Evolutionary conservation across 345 rosid genomes (phyloP), one percentile per base, ranked within the genome.

Genomic region (Limnanthes douglasii): DNA sequence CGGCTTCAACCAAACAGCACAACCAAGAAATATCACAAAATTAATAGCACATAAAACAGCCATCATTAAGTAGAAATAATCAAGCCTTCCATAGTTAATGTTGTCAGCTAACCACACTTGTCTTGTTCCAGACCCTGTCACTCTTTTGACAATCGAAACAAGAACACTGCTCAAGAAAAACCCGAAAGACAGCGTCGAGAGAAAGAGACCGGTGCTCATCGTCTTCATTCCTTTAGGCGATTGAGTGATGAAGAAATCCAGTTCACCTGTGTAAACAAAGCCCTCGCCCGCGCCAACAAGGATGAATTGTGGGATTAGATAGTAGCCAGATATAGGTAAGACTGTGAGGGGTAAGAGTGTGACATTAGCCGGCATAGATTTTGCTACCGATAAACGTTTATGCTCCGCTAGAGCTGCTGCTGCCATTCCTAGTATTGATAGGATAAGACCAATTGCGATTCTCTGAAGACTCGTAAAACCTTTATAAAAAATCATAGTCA

Each of bases 161-260:
- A 73, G 48, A 40, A 73, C 46, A 27, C 73, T 60, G 31, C 88
- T 77, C 29, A 77, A 47, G 31, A 77, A 77, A 64, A 64, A 73
- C 7, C 82, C 82, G 1, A 77, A 60, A 15, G 82, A 68, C 15
- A 77, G 41, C 5, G 88, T 72, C 15, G 71, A 59, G 20, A 73
- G 66, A 62, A 77, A 70, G 26, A 77, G 53, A 21, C 82, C 74
- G 1, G 82, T 73, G 59, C 82, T 72, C 75, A 77, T 68, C 18
- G 82, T 59, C 55, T 77, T 77, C 82, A 73, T 68, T 25, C 75
- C 75, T 34, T 70, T 67, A 1, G 82, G 88, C 0, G 77, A 70
- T 36, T 70, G 75, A 6, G 75, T 66, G 10, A 72, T 68, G 69
- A 77, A 77, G 62, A 77, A 73, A 39, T 68, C 88, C 14, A 78